Conservation (phyloP, 1,284 basidiomycete genomes). For the Austroboletus niveus region DNA sequence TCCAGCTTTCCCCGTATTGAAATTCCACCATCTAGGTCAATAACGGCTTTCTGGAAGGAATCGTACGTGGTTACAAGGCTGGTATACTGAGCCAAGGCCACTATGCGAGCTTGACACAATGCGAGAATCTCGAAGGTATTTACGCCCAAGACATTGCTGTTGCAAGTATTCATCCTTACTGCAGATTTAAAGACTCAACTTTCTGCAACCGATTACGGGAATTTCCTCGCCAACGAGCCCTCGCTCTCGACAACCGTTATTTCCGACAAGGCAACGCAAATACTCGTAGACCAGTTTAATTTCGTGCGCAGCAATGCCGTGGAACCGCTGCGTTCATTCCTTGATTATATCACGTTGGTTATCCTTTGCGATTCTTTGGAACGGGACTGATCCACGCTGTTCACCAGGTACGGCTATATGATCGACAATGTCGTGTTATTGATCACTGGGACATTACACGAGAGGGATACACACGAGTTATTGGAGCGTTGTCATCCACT, state of each 20-base stretch:
- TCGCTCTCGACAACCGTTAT: slow-evolving; percentile 95
- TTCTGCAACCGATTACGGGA: slow-evolving; percentile 96
- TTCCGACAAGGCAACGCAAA: slow-evolving; percentile 91
- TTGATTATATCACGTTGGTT: slow-evolving; percentile 94
- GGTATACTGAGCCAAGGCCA: slow-evolving; percentile 87
- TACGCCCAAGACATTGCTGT: slow-evolving; percentile 25
- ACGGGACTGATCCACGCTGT: slow-evolving; percentile 6
- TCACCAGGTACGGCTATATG: slow-evolving; percentile 91
- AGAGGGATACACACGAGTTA: slow-evolving; percentile 96
- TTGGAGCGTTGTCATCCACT: slow-evolving; percentile 96
- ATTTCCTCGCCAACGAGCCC: slow-evolving; percentile 96
- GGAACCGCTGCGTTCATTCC: slow-evolving; percentile 87
- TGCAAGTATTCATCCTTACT: slow-evolving; percentile 1
- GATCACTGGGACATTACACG: slow-evolving; percentile 97
- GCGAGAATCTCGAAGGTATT: slow-evolving; percentile 91
- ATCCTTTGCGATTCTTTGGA: slow-evolving; percentile 6
- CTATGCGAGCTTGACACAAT: slow-evolving; percentile 95
- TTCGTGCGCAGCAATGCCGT: slow-evolving; percentile 91
- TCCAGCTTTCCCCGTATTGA: neutral
- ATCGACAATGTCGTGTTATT: slow-evolving; percentile 99
- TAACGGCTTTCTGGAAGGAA: slow-evolving; percentile 86
- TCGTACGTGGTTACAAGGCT: slow-evolving; percentile 93
- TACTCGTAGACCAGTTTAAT: slow-evolving; percentile 97
- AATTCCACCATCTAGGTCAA: slow-evolving; percentile 53
- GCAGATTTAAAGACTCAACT: slow-evolving; percentile 91